Evolutionary conservation across 306 rosid genomes (phyloP), one percentile per base, ranked within the genome.

Genomic region (Malus asiatica): DNA sequence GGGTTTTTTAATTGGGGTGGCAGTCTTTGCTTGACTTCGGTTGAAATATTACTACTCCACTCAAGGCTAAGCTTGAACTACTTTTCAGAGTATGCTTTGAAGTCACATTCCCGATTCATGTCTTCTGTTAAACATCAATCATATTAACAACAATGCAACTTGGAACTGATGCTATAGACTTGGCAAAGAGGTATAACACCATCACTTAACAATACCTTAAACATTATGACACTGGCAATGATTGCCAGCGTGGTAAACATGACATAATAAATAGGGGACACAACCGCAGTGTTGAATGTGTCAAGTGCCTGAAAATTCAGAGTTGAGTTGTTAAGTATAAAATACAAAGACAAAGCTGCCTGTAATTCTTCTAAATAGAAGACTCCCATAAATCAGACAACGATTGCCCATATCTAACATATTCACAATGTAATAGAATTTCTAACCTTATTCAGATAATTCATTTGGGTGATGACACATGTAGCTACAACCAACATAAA

Each of bases 261-360:
- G 79, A 89, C 95, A 8, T 93, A 93, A 76, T 93, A 93, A 79
- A 93, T 90, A 8, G 95, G 98, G 70, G 98, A 93, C 52, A 93
- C 96, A 13, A 93, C 42, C 25, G 95, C 95, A 9, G 98, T 93
- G 88, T 90, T 93, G 86, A 93, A 93, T 75, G 95, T 89, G 86
- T 93, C 98, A 32, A 93, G 98, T 32, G 98, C 95, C 98, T 93
- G 90, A 73, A 89, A 88, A 33, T 78, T 53, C 20, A 67, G 13
- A 73, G 64, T 68, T 55, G 45, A 12, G 25, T 62, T 71, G 76
- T 84, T 40, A 84, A 77, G 18, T 69, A 55, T 42, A 58, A 66
- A 65, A 30, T 20, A 40, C 72, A 11, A 23, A 27, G 27, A 13
- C 33, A 30, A 30, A 7, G 68, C 38, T 7, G 27, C 68, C 42